These are phyloP conservation scores for Phytophthora colocasiae DNA, from an alignment of 352 stramenopile genomes.

Conservation along the genomic window DNA sequence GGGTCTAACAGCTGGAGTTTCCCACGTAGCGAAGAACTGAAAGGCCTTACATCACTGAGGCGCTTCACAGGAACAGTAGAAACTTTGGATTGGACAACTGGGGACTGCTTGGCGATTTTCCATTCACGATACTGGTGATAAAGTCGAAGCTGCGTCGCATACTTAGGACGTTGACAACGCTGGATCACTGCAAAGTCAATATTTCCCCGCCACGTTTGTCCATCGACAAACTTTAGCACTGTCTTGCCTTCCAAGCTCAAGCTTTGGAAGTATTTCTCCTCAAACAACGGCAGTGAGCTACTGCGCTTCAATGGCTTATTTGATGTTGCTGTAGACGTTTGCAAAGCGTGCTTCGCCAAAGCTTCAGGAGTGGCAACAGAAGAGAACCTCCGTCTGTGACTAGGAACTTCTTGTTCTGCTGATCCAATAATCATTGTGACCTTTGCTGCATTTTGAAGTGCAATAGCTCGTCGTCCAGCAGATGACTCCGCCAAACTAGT, in stretches of 20 bases:
- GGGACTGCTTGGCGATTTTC: slow-evolving; percentile 19
- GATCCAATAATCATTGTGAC: slow-evolving; percentile 18
- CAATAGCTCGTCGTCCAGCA: too few relatives aligned
- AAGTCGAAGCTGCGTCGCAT: slow-evolving; percentile 53
- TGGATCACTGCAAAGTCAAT: slow-evolving; percentile 78
- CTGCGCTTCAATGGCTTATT: slow-evolving; percentile 40
- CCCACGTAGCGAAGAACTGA: slow-evolving; percentile 13
- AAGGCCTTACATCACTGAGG: neutral
- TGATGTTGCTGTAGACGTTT: neutral
- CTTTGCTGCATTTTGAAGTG: too few relatives aligned
- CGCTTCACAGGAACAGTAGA: neutral
- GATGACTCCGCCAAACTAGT: too few relatives aligned
- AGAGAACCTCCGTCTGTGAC: slow-evolving; percentile 15
- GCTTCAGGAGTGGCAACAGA: neutral
- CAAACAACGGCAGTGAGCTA: slow-evolving; percentile 61
- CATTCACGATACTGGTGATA: slow-evolving; percentile 53
- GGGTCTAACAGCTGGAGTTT: slow-evolving; percentile 19
- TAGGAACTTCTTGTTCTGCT: neutral
- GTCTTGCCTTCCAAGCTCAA: slow-evolving; percentile 11
- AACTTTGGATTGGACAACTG: too few relatives aligned
- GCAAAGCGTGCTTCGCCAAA: too few relatives aligned
- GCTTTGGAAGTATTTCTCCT: slow-evolving; percentile 43
- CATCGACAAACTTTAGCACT: neutral
- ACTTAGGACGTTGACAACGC: slow-evolving; percentile 59
- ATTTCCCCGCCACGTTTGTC: slow-evolving; percentile 9